phyloP scores from a whole-genome alignment of 306 rosid genomes.

The Rosa lucieae region DNA sequence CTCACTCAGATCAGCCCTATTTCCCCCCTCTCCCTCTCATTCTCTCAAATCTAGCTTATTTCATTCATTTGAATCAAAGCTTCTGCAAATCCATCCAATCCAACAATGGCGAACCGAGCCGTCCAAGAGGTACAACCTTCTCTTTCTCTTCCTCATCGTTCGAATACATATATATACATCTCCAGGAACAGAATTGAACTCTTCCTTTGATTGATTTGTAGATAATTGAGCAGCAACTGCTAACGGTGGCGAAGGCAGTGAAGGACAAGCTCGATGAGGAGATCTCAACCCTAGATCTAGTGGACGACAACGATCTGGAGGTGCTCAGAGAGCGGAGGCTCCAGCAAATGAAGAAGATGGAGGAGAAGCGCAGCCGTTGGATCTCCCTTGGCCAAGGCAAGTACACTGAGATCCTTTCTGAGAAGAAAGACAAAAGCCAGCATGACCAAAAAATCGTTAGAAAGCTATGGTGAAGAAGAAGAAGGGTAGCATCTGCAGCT shows the following conservation, averaged over 20 bases:
- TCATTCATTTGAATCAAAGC: neutral
- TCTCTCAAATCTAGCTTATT: neutral
- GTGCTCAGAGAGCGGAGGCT: slow-evolving; percentile 76
- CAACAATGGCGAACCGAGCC: slow-evolving; percentile 63
- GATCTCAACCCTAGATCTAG: slow-evolving; percentile 76
- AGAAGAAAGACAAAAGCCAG: too few relatives aligned
- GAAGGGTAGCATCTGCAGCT: too few relatives aligned
- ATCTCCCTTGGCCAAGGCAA: slow-evolving; percentile 78
- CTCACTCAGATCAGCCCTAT: too few relatives aligned
- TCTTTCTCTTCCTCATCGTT: too few relatives aligned
- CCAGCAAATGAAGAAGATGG: slow-evolving; percentile 96
- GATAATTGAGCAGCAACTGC: slow-evolving; percentile 25
- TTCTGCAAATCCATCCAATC: slow-evolving; percentile 17
- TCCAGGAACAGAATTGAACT: too few relatives aligned
- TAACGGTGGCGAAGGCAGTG: slow-evolving; percentile 78
- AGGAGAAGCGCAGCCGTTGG: slow-evolving; percentile 93
- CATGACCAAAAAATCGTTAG: too few relatives aligned
- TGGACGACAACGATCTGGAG: slow-evolving; percentile 75
- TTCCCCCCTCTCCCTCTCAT: too few relatives aligned
- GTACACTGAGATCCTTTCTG: slow-evolving; percentile 50
- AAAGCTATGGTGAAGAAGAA: too few relatives aligned
- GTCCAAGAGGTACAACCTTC: slow-evolving; percentile 17
- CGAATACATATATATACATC: too few relatives aligned
- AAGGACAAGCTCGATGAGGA: slow-evolving; percentile 33
- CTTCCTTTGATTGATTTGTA: too few relatives aligned